phyloP scores from a whole-genome alignment of 2,329 filamentous ascomycete species.

The Sporothrix schenckii region DNA sequence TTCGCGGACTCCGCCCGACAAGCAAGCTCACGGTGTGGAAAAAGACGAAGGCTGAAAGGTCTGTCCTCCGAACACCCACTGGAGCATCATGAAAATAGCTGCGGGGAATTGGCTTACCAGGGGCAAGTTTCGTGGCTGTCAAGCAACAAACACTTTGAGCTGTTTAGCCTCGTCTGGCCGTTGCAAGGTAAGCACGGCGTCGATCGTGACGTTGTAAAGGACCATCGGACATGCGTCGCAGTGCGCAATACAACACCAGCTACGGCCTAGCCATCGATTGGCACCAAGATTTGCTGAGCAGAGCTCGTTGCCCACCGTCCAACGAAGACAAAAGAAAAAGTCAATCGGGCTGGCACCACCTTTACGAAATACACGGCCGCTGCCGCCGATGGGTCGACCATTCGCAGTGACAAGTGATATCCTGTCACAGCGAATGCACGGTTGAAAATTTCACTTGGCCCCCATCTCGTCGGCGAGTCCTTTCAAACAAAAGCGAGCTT shows the following conservation, averaged over 20 bases:
- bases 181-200: constrained; percentile 30
- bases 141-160: background rate
- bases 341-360: constrained; percentile 5
- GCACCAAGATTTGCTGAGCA: constrained; percentile 13
- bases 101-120: background rate
- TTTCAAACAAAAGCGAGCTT: constrained; percentile 20
- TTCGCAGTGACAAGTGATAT: constrained; percentile 31
- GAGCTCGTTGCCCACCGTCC: constrained; percentile 16
- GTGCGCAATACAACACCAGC: constrained; percentile 4
- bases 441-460: constrained; percentile 29
- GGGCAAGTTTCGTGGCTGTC: too few species aligned
- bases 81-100: background rate
- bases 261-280: background rate
- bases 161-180: constrained; percentile 12
- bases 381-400: constrained; percentile 32
- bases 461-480: constrained; percentile 21
- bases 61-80: too few species aligned
- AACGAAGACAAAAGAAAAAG: background rate
- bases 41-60: background rate
- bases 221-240: background rate
- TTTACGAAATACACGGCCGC: background rate
- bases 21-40: background rate
- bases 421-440: constrained; percentile 30
- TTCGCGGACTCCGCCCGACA: too few species aligned
- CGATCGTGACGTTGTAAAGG: constrained; percentile 29